These are phyloP conservation scores for Eimeria sp. DNA, from an alignment of 169 alveolate genomes.

Conservation along the genomic window DNA sequence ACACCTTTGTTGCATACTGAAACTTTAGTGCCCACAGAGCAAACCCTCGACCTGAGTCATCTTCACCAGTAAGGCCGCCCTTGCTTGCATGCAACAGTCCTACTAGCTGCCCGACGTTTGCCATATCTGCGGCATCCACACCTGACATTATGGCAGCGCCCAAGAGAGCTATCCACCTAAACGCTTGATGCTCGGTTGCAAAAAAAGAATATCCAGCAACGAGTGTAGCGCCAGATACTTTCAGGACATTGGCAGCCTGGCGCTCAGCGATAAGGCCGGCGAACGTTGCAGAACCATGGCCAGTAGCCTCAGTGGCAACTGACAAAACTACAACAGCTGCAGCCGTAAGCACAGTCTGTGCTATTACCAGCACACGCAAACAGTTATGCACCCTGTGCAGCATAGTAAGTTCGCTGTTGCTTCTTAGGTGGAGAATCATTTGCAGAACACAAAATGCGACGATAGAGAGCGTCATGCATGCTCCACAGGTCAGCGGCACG, in stretches of 20 bases:
- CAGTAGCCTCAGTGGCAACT: conserved; percentile 5
- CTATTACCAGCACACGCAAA: conserved; percentile 26
- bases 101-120: conserved; percentile 43
- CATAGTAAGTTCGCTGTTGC: conserved; percentile 67
- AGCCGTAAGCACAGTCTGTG: conserved; percentile 25
- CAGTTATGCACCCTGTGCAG: conserved; percentile 61
- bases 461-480: conserved; percentile 51
- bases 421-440: conserved; percentile 36
- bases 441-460: conserved; percentile 7
- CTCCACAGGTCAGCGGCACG: conserved; percentile 34
- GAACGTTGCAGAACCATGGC: conserved; percentile 40
- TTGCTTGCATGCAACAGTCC: conserved; percentile 54
- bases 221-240: conserved; percentile 27
- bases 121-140: conserved; percentile 45
- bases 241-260: conserved; percentile 65
- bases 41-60: conserved; percentile 29
- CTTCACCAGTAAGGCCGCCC: background rate
- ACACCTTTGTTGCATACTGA: conserved; percentile 34
- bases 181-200: conserved; percentile 58
- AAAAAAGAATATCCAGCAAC: conserved; percentile 53
- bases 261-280: conserved; percentile 31
- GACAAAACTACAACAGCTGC: conserved; percentile 61
- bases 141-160: conserved; percentile 49
- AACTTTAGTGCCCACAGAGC: conserved; percentile 25
- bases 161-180: conserved; percentile 63